phyloP scores from a whole-genome alignment of 805 yeast species.

The Isabelozyma heimii region DNA sequence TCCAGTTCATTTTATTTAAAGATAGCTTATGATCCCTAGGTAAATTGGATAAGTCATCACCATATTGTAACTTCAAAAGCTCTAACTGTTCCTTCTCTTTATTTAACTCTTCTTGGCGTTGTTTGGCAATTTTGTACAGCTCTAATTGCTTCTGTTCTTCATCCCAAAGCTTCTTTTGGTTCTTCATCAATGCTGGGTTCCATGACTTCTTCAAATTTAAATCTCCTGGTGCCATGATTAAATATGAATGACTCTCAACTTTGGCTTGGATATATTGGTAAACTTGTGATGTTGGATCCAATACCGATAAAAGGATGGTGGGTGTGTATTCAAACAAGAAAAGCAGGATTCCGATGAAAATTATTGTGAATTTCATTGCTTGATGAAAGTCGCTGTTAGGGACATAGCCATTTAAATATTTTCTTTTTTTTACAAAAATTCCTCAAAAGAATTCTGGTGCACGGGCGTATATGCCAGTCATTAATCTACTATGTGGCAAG shows the following conservation, averaged over 20 bases:
- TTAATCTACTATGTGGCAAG: not conserved
- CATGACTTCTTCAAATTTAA: slow-evolving; percentile 90
- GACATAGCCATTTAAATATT: too few species aligned
- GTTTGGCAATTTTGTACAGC: slow-evolving; percentile 65
- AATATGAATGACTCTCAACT: not conserved
- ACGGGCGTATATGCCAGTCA: not conserved
- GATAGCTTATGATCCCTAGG: slow-evolving; percentile 34
- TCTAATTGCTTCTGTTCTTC: slow-evolving; percentile 72
- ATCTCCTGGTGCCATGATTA: slow-evolving; percentile 60
- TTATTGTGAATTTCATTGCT: not conserved
- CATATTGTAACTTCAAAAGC: slow-evolving; percentile 46
- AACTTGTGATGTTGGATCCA: not conserved
- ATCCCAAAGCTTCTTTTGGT: slow-evolving; percentile 82
- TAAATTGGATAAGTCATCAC: slow-evolving; percentile 32
- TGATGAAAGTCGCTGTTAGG: not conserved
- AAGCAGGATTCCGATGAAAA: not conserved
- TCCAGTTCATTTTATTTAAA: slow-evolving; percentile 70
- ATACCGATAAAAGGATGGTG: not conserved
- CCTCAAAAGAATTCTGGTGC: not conserved
- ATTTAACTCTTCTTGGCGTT: slow-evolving; percentile 60
- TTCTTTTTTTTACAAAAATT: too few species aligned
- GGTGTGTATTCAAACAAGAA: not conserved
- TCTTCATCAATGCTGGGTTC: slow-evolving; percentile 88
- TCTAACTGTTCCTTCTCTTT: slow-evolving; percentile 61
- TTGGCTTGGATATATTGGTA: not conserved